These are phyloP conservation scores for Zygoascus biomembranicola DNA, from an alignment of 805 yeast genomes.

Conservation along the genomic window DNA sequence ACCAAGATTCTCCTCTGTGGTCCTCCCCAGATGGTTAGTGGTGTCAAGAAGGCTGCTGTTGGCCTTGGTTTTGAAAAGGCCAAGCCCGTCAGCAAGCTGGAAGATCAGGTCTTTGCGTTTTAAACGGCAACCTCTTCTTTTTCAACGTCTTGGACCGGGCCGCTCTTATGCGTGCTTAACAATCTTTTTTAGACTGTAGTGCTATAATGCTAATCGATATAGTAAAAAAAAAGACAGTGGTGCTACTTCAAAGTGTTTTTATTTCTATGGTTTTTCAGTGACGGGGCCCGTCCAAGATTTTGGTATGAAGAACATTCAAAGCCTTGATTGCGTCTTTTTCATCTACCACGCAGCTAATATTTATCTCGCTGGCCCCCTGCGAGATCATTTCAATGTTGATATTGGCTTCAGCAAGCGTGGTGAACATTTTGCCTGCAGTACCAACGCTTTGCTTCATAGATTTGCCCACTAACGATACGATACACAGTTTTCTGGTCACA, in stretches of 20 bases:
- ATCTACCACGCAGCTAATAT: slow-evolving; percentile 89
- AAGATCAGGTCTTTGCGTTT: slow-evolving; percentile 30
- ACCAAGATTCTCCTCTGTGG: slow-evolving; percentile 78
- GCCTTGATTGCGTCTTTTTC: slow-evolving; percentile 79
- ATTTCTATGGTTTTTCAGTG: too few relatives aligned
- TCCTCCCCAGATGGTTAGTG: slow-evolving; percentile 87
- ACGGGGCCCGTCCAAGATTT: slow-evolving; percentile 35
- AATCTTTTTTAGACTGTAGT: too few relatives aligned
- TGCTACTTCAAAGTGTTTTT: background rate
- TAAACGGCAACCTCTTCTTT: background rate
- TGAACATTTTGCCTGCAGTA: slow-evolving; percentile 95
- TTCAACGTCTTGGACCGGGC: too few relatives aligned
- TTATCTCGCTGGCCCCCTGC: slow-evolving; percentile 97
- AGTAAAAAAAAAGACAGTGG: background rate
- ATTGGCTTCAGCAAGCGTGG: slow-evolving; percentile 81
- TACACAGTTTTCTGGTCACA: slow-evolving; percentile 77
- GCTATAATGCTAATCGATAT: too few relatives aligned
- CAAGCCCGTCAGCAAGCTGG: slow-evolving; percentile 83
- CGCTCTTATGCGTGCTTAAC: too few relatives aligned
- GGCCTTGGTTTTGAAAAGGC: slow-evolving; percentile 72
- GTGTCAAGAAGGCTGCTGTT: slow-evolving; percentile 71
- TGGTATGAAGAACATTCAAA: slow-evolving; percentile 73
- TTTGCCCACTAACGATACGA: slow-evolving; percentile 90
- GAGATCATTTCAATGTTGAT: slow-evolving; percentile 96
- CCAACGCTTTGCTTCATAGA: slow-evolving; percentile 97